Evolutionary conservation across 352 stramenopile species (phyloP), one percentile per base, ranked within the genome.

Genomic region (Pythium insidiosum): DNA sequence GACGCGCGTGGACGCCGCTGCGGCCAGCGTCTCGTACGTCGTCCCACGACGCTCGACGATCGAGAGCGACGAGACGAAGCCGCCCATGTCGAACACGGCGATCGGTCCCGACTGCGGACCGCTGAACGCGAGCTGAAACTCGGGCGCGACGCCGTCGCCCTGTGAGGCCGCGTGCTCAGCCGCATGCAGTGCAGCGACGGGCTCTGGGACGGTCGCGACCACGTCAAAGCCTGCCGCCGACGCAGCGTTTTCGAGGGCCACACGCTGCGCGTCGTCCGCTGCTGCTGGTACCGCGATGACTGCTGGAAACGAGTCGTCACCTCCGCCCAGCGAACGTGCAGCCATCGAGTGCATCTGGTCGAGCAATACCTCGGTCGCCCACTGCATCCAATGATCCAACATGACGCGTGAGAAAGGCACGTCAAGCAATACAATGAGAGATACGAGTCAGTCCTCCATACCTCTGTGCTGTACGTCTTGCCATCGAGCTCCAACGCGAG

Each of bases 71-170:
- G 73, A 83, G 4, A 60, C 43, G 43, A 66, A 83, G 29, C 73
- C 76, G 25, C 76, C 76, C 47, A 88, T 85, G 44, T 89, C 73
- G 23, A 89, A 73, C 11, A 89, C 71, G 4, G 60, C 76, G 26
- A 86, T 76, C 2, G 41, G 47, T 24, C 24, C 54, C 31, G 6
- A 58, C 51, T 21, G 66, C 20, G 2, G 16, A 22, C 30, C 38
- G 0, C 23, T 29, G 34, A 58, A 49, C 16, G 44, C 50, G 10
- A 34, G 23, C 0, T 13, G 11, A 10, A 58, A 55, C 13, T 74
- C 52, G 10, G 53, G 21, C 23, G 24, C 54, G 11, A 26, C 46
- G n/a, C n/a, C n/a, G 15, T 67, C 47, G 13, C 77, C 67, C 28
- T 75, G 43, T 2, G 48, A 28, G 5, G 65, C 60, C 7, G 56